Conservation (phyloP, 345 rosid species). For the Sisymbrium irio region DNA sequence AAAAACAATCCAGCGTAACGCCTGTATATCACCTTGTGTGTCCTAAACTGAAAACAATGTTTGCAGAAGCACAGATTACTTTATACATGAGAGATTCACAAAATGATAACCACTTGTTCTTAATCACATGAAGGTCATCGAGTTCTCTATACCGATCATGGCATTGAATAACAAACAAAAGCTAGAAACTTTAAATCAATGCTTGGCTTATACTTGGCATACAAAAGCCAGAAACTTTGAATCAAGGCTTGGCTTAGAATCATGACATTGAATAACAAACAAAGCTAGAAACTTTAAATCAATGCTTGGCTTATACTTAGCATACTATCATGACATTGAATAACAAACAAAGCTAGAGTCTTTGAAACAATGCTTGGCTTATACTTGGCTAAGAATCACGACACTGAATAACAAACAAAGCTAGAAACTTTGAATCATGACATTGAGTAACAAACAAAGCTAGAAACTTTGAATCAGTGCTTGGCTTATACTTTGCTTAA, state of each 20-base stretch:
- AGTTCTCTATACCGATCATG: neutral
- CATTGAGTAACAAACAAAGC: too few species aligned
- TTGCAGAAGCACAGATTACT: neutral
- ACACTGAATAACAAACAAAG: too few species aligned
- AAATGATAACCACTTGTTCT: too few species aligned
- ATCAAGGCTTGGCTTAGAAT: neutral
- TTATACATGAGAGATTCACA: neutral
- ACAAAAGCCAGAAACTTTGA: too few species aligned
- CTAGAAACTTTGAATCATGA: too few species aligned
- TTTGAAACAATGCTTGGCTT: neutral
- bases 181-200: neutral
- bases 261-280: neutral
- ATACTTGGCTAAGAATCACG: too few species aligned
- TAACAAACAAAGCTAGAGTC: neutral
- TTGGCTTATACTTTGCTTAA: neutral
- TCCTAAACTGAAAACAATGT: constrained; percentile 61
- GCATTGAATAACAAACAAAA: too few species aligned
- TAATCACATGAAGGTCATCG: too few species aligned
- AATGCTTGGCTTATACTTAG: too few species aligned
- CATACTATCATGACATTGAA: neutral
- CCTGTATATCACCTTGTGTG: constrained; percentile 93
- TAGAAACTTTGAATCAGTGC: neutral
- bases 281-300: neutral
- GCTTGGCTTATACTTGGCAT: neutral
- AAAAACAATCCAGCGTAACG: constrained; percentile 94